Evolutionary conservation across 805 yeast genomes (phyloP), one percentile per base, ranked within the genome.

Genomic region (Metschnikowia sp.): DNA sequence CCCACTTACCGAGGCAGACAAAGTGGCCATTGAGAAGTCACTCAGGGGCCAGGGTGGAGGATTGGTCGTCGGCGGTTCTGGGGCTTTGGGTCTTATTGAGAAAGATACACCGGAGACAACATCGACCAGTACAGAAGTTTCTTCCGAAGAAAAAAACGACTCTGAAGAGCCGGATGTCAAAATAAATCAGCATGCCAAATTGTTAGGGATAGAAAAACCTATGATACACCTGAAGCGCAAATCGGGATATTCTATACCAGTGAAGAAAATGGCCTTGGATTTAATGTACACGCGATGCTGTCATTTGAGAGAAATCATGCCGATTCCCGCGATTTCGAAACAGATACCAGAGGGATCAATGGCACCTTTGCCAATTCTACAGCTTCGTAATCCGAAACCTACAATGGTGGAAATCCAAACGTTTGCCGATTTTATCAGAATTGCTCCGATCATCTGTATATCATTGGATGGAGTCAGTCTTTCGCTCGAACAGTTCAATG

Each of bases 271-370:
- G 76, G 76, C 76, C 1, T 76, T 86, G 44, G 96, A 88, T 57
- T 77, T 82, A 39, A 74, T 92, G 59, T 91, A 91, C 66, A 88
- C 97, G 1, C 74, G 97, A 54, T 92, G 97, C 64, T 91, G 97
- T 63, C 97, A 91, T 64, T 70, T 91, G 49, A 74, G 97, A 46
- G 97, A 91, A 59, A 91, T 91, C 48, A 65, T 91, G 51, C 97
- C 98, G 2, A 91, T 91, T 42, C 92, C 96, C 3, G 92, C 96
- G 2, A 89, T 92, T 7, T 61, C 88, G 56, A 85, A 86, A 59
- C 96, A 88, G 61, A 76, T 91, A 51, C 87, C 88, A 1, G 83
- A 82, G 59, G 88, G 86, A 19, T 82, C 89, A 29, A 77, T 83
- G 39, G 83, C 87, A 0, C 96, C 96, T 4, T 64, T 91, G 22